phyloP scores from a whole-genome alignment of 352 stramenopile species.

The Plasmopara muralis region DNA sequence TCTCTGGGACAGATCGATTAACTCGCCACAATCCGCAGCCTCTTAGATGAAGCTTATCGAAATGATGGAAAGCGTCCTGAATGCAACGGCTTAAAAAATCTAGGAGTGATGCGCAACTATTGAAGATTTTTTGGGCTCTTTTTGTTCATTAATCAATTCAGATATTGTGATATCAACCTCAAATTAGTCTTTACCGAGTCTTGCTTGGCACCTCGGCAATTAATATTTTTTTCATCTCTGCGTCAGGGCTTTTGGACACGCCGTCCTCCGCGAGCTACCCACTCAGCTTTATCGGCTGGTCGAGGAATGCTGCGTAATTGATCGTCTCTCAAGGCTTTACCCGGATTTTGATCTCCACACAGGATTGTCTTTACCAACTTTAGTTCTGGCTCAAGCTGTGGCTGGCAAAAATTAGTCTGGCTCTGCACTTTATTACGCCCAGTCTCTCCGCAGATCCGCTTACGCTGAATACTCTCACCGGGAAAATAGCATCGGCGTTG shows the following conservation, averaged over 20 bases:
- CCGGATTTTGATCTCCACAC: conserved; percentile 18
- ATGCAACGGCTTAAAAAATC: background rate
- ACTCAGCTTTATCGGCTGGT: background rate
- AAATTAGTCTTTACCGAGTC: background rate
- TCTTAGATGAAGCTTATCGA: background rate
- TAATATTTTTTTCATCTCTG: background rate
- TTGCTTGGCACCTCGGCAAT: background rate
- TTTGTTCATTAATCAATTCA: background rate
- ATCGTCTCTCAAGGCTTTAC: background rate
- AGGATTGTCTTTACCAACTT: conserved; percentile 14
- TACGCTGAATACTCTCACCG: background rate
- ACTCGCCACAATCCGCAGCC: background rate
- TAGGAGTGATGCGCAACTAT: background rate
- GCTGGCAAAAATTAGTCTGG: background rate
- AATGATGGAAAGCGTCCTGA: background rate
- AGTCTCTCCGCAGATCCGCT: background rate
- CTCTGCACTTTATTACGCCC: background rate
- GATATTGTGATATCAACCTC: background rate
- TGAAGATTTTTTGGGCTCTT: background rate
- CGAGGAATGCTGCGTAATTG: background rate
- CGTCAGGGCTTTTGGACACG: background rate
- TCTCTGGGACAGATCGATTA: background rate
- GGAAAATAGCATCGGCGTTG: background rate
- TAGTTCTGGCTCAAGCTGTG: background rate
- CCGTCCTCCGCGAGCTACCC: background rate